These are phyloP conservation scores for Ensete ventricosum DNA, from an alignment of 176 grass and related monocot species.

Conservation along the genomic window DNA sequence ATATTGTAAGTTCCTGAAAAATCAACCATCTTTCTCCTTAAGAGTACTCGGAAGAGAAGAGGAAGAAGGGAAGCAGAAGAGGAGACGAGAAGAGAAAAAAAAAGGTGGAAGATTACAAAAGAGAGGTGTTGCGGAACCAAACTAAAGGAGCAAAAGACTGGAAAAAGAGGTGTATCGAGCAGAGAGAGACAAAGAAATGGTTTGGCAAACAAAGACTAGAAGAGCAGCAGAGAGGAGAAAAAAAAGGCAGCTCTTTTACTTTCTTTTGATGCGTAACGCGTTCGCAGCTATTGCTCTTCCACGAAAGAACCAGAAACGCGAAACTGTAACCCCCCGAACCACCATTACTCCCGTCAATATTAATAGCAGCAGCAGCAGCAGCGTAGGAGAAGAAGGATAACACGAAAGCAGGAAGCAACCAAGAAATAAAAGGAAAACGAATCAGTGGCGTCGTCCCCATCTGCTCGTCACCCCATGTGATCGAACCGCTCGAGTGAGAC, in stretches of 20 bases:
- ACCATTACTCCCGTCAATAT: neutral
- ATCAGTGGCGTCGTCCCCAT: neutral
- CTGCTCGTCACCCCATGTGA: neutral
- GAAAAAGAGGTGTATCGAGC: neutral
- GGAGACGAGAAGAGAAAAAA: neutral
- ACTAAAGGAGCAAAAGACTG: neutral
- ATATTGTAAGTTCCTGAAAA: no score
- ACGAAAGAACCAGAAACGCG: neutral
- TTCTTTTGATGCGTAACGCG: neutral
- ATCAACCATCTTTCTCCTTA: no score
- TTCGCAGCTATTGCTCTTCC: neutral
- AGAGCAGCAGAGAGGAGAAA: neutral
- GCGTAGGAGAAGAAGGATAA: neutral
- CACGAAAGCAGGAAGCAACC: neutral
- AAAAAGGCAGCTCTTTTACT: neutral
- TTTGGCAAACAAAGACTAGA: neutral
- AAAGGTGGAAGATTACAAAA: neutral
- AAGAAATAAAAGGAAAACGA: neutral
- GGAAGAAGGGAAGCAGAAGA: neutral
- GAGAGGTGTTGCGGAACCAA: neutral
- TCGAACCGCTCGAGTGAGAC: neutral
- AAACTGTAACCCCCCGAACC: neutral
- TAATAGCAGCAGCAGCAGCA: neutral
- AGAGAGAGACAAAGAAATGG: neutral
- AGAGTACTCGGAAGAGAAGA: neutral